phyloP scores from a whole-genome alignment of 768 basidiomycete species.

The Termitomyces sp. region DNA sequence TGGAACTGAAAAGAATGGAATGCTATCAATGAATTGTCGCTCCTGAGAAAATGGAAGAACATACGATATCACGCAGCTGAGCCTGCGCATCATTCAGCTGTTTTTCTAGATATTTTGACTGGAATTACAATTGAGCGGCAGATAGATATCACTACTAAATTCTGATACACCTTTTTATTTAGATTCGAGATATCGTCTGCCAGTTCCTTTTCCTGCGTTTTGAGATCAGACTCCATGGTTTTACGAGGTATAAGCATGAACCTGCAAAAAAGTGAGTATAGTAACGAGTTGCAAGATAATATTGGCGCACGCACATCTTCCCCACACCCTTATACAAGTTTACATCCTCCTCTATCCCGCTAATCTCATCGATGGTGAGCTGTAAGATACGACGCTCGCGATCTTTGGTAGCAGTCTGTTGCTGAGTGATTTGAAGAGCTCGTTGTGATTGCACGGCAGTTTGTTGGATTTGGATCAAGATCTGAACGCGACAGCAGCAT shows the following conservation, averaged over 20 bases:
- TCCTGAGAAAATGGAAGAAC: slow-evolving; percentile 17
- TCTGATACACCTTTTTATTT: slow-evolving; percentile 69
- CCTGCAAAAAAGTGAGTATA: slow-evolving; percentile 38
- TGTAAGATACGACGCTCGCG: slow-evolving; percentile 86
- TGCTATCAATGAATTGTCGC: background rate
- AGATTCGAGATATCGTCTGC: slow-evolving; percentile 77
- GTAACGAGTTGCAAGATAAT: background rate
- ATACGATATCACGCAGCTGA: slow-evolving; percentile 80
- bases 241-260: slow-evolving; percentile 84
- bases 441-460: slow-evolving; percentile 84
- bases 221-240: slow-evolving; percentile 73
- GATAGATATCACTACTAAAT: background rate
- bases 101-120: slow-evolving; percentile 92
- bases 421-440: slow-evolving; percentile 62
- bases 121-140: background rate
- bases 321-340: slow-evolving; percentile 94
- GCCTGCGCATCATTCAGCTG: slow-evolving; percentile 87
- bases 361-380: slow-evolving; percentile 82
- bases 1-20: slow-evolving; percentile 40
- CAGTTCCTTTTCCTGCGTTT: slow-evolving; percentile 74
- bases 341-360: slow-evolving; percentile 60
- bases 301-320: slow-evolving; percentile 67
- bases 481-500: slow-evolving; percentile 41
- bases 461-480: slow-evolving; percentile 88
- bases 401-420: slow-evolving; percentile 78